Evolutionary conservation across 2,329 filamentous ascomycete species (phyloP).

Genomic region (Onygenales sp.): DNA sequence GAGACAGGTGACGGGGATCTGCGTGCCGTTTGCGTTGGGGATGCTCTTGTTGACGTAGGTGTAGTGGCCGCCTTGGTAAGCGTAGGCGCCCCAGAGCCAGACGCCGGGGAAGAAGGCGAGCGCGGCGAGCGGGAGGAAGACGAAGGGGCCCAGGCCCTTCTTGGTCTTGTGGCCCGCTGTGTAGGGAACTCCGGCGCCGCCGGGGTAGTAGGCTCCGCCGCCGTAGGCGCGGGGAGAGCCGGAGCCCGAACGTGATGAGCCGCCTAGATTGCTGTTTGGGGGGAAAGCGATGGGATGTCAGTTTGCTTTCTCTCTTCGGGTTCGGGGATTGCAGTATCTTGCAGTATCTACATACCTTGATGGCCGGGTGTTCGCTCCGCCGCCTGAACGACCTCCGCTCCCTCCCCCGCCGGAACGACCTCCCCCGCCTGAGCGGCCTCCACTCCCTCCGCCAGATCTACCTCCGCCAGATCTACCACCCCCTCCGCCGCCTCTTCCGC

Average conservation of each 20-base stretch:
- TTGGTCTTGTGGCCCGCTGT: slow-evolving; percentile 35
- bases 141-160: slow-evolving; percentile 40
- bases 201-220: slow-evolving; percentile 45
- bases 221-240: slow-evolving; percentile 35
- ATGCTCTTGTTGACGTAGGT: slow-evolving; percentile 39
- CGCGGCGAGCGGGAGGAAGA: slow-evolving; percentile 39
- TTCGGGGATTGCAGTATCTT: neutral
- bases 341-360: neutral
- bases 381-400: slow-evolving; percentile 12
- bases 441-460: slow-evolving; percentile 12
- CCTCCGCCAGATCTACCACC: slow-evolving; percentile 20
- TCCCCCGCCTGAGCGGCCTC: slow-evolving; percentile 13
- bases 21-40: slow-evolving; percentile 35
- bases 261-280: slow-evolving; percentile 9
- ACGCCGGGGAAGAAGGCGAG: slow-evolving; percentile 42
- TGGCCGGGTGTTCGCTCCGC: slow-evolving; percentile 5
- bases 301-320: neutral
- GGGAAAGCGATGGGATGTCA: neutral
- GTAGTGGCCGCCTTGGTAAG: slow-evolving; percentile 43
- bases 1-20: slow-evolving; percentile 46
- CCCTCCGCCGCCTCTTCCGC: slow-evolving; percentile 24
- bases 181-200: slow-evolving; percentile 46
- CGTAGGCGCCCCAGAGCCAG: slow-evolving; percentile 48
- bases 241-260: slow-evolving; percentile 10
- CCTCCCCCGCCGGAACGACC: slow-evolving; percentile 7